Evolutionary conservation across 108 stramenopile genomes (phyloP).

Genomic region (Fistulifera pelliculosa): DNA sequence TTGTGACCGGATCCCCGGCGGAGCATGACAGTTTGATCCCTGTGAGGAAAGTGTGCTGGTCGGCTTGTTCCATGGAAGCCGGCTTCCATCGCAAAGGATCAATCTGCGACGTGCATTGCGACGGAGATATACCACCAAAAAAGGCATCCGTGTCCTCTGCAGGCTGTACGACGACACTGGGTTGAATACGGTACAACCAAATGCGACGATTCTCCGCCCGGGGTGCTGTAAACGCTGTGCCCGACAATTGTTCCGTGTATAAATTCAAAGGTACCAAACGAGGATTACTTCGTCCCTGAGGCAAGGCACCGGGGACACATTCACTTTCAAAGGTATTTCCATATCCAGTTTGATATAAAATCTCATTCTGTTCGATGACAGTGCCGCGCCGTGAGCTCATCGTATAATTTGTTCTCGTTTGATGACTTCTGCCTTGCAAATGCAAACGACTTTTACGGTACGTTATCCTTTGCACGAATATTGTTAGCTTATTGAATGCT

Average conservation of each 20-base stretch:
- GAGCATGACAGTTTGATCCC: conserved; percentile 47
- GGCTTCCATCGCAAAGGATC: conserved; percentile 88
- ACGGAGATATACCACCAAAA: conserved; percentile 39
- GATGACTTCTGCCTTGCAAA: too few species aligned
- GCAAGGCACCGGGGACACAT: conserved; percentile 60
- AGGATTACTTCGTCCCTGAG: conserved; percentile 86
- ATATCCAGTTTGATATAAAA: conserved; percentile 60
- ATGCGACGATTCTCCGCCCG: conserved; percentile 61
- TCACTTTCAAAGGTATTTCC: conserved; percentile 80
- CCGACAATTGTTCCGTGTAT: conserved; percentile 88
- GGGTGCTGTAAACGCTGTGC: conserved; percentile 89
- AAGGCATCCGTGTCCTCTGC: conserved; percentile 5
- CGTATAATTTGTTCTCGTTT: too few species aligned
- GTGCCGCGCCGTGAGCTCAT: too few species aligned
- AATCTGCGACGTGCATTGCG: conserved; percentile 36
- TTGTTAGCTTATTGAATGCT: too few species aligned
- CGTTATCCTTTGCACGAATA: too few species aligned
- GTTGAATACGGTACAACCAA: conserved; percentile 78
- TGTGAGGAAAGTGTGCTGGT: conserved; percentile 40
- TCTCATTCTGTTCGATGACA: conserved; percentile 10
- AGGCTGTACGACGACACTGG: conserved; percentile 33
- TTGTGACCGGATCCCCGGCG: conserved; percentile 58
- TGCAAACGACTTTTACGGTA: too few species aligned
- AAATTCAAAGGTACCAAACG: conserved; percentile 65
- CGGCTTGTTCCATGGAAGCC: conserved; percentile 13